Percentiles rank a stretch among this genome's conserved stretches.
Evolutionary conservation across 805 yeast genomes (phyloP).

Genomic region (Candida sonorensis): DNA sequence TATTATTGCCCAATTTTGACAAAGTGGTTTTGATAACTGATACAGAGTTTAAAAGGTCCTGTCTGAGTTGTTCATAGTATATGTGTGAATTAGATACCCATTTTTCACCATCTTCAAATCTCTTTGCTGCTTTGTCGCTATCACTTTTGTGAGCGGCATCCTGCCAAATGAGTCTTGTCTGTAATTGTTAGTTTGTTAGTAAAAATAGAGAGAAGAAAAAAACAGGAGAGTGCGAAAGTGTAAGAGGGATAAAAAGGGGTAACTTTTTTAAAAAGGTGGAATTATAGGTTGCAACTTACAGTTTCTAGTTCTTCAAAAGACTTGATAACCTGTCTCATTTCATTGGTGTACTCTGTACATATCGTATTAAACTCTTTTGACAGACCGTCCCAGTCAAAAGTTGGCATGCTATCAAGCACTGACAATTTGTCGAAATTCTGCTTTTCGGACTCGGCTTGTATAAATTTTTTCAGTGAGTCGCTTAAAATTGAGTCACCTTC

Average conservation of each 20-base stretch:
- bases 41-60: constrained; percentile 14
- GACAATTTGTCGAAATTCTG: constrained; percentile 2
- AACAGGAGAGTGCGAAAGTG: background rate
- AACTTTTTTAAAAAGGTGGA: no score
- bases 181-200: background rate
- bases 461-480: constrained; percentile 4
- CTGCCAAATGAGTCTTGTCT: constrained; percentile 20
- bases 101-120: constrained; percentile 10
- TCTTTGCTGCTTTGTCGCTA: constrained; percentile 13
- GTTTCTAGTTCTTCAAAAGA: constrained; percentile 17
- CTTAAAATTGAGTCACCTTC: no score
- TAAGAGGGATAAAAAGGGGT: background rate
- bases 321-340: constrained; percentile 13
- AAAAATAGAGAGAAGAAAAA: background rate
- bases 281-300: constrained; percentile 6
- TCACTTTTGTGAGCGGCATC: constrained; percentile 20
- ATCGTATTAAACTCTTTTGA: constrained; percentile 16
- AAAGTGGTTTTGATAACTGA: constrained; percentile 17
- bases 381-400: constrained; percentile 20
- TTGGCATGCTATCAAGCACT: constrained; percentile 9
- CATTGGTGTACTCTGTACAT: constrained; percentile 15
- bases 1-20: constrained; percentile 8
- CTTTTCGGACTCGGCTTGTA: constrained; percentile 1
- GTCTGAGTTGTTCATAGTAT: constrained; percentile 7
- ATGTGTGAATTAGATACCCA: constrained; percentile 15